A percentile compares a stretch with the other conserved stretches of the same genome.
phyloP scores from a whole-genome alignment of 2,329 filamentous ascomycete genomes.

The Thermochaetoides dissita region DNA sequence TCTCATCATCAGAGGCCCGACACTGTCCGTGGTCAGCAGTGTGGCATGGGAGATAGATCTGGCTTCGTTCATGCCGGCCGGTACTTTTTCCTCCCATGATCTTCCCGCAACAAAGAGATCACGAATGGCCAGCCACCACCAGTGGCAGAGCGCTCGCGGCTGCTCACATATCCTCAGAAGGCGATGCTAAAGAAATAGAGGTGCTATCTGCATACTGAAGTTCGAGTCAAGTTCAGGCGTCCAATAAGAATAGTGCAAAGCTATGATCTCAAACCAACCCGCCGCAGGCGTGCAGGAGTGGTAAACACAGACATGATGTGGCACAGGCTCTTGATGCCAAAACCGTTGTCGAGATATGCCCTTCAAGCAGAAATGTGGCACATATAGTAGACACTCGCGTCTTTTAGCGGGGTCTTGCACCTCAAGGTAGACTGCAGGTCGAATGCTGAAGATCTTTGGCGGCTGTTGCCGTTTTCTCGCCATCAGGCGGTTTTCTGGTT shows the following conservation, averaged over 20 bases:
- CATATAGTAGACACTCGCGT: not conserved
- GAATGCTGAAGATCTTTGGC: not conserved
- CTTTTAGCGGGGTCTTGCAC: not conserved
- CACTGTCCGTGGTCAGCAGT: too few relatives aligned
- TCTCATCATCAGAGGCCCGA: too few relatives aligned
- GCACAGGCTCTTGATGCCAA: not conserved
- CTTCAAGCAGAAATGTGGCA: too few relatives aligned
- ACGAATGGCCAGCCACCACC: too few relatives aligned
- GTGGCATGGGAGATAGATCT: too few relatives aligned
- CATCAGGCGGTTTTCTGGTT: too few relatives aligned
- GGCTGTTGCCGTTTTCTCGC: too few relatives aligned
- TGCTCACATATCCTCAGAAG: too few relatives aligned
- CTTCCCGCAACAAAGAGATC: too few relatives aligned
- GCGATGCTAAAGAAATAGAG: not conserved
- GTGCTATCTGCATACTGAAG: conserved; percentile 1
- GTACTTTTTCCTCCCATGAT: too few relatives aligned
- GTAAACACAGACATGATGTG: not conserved
- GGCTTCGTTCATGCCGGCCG: too few relatives aligned
- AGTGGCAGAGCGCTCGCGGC: too few relatives aligned
- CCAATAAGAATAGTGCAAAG: conserved; percentile 2
- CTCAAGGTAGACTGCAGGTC: not conserved
- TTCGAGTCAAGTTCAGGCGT: not conserved
- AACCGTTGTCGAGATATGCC: not conserved
- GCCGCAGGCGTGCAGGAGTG: not conserved
- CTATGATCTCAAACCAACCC: conserved; percentile 6